Conservation (phyloP, 176 grass and related monocot genomes). For the Zea luxurians region DNA sequence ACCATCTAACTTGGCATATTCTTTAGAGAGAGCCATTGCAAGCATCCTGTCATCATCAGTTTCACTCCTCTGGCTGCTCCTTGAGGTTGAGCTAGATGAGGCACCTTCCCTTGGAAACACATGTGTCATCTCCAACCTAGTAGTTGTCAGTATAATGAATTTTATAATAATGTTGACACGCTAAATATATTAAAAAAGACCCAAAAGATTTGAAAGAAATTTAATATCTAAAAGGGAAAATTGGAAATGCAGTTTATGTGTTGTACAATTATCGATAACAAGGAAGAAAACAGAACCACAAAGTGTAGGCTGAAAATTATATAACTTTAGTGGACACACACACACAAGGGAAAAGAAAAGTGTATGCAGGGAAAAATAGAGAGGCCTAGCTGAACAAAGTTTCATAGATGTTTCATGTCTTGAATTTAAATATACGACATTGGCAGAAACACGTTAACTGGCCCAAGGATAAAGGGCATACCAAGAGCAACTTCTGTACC, state of each 20-base stretch:
- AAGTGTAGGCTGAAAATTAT: background rate
- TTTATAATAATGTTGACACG: background rate
- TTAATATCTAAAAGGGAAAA: background rate
- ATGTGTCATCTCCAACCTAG: too few species aligned
- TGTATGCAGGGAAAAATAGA: too few species aligned
- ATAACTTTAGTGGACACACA: too few species aligned
- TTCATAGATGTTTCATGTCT: too few species aligned
- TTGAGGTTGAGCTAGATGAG: slow-evolving; percentile 71
- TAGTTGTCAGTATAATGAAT: background rate
- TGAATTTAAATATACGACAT: too few species aligned
- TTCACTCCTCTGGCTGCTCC: slow-evolving; percentile 59
- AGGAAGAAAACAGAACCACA: slow-evolving; percentile 19
- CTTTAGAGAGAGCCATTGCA: slow-evolving; percentile 91
- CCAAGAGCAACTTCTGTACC: too few species aligned
- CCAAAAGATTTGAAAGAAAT: slow-evolving; percentile 2
- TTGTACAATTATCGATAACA: background rate
- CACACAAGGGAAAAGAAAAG: too few species aligned
- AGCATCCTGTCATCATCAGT: slow-evolving; percentile 90
- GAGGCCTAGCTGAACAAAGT: background rate
- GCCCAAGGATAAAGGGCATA: too few species aligned
- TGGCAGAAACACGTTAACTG: too few species aligned
- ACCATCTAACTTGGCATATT: slow-evolving; percentile 90
- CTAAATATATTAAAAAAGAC: background rate
- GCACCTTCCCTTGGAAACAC: slow-evolving; percentile 63
- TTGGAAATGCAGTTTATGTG: background rate